A percentile compares a stretch with the other conserved stretches of the same genome.
phyloP scores from a whole-genome alignment of 148 eudicot species.

The Oxyria digyna region DNA sequence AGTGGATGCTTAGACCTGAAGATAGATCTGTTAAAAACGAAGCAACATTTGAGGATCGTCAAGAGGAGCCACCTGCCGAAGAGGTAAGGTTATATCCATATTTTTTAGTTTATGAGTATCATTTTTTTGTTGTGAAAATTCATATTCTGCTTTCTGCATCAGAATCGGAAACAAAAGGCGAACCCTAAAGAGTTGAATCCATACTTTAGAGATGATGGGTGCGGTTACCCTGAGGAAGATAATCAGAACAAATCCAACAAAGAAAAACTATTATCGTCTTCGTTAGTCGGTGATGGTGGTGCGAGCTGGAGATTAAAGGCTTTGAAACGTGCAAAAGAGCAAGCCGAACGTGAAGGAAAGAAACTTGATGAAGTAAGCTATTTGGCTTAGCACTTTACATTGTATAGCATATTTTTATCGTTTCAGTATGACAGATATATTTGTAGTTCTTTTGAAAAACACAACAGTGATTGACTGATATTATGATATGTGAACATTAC shows the following conservation, averaged over 20 bases:
- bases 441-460: background rate
- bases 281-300: conserved; percentile 94
- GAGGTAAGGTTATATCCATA: conserved; percentile 31
- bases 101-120: background rate
- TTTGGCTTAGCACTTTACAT: background rate
- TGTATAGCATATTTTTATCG: background rate
- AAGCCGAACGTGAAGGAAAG: conserved; percentile 82
- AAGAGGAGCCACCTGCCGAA: conserved; percentile 38
- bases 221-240: conserved; percentile 67
- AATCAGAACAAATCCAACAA: conserved; percentile 25
- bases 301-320: conserved; percentile 99
- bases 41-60: conserved; percentile 17
- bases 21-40: conserved; percentile 23
- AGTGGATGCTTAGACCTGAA: conserved; percentile 86
- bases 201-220: conserved; percentile 51
- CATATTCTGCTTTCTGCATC: conserved; percentile 3
- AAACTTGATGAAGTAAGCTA: conserved; percentile 51
- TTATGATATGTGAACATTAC: conserved; percentile 10
- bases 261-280: conserved; percentile 37
- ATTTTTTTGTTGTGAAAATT: background rate
- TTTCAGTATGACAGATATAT: background rate
- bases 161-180: conserved; percentile 38
- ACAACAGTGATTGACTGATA: background rate
- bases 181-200: conserved; percentile 85
- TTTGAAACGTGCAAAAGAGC: conserved; percentile 83